These are phyloP conservation scores for Antitrichia curtipendula DNA, from an alignment of 225 moss, liverwort and hornwort species.

Conservation along the genomic window DNA sequence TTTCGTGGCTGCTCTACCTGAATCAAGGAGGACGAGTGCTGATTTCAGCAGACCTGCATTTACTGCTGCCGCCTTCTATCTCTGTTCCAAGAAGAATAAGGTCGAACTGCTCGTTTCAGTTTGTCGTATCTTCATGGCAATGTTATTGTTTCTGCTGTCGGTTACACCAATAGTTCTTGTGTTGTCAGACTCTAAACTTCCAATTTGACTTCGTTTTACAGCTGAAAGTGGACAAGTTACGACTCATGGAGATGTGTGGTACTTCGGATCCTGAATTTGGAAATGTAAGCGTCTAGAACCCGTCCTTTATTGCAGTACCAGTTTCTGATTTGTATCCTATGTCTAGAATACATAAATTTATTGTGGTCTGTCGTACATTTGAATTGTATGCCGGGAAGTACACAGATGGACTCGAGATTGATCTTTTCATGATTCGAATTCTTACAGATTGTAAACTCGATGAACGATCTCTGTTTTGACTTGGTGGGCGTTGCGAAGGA, in stretches of 20 bases:
- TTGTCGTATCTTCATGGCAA: neutral
- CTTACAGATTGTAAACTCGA: conserved; percentile 56
- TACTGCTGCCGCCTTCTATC: conserved; percentile 71
- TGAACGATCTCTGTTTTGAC: conserved; percentile 79
- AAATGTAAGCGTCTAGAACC: conserved; percentile 19
- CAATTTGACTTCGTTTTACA: conserved; percentile 1
- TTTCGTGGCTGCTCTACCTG: conserved; percentile 78
- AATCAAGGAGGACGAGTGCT: conserved; percentile 63
- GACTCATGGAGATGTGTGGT: conserved; percentile 68
- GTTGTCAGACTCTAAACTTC: neutral
- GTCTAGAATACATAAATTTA: no score
- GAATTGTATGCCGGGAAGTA: neutral
- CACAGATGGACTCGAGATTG: no score
- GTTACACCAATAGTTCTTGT: neutral
- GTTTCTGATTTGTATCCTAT: neutral
- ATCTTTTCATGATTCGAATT: neutral
- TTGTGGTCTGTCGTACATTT: no score
- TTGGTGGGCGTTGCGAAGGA: conserved; percentile 51
- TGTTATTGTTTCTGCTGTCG: neutral
- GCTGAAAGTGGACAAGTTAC: conserved; percentile 79
- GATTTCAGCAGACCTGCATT: conserved; percentile 91
- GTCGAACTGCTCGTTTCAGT: neutral
- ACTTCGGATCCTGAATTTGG: conserved; percentile 74
- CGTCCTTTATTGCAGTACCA: neutral
- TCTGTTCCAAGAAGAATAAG: conserved; percentile 83